Conservation (phyloP, 441 rosid species). For the Gossypium davidsonii region DNA sequence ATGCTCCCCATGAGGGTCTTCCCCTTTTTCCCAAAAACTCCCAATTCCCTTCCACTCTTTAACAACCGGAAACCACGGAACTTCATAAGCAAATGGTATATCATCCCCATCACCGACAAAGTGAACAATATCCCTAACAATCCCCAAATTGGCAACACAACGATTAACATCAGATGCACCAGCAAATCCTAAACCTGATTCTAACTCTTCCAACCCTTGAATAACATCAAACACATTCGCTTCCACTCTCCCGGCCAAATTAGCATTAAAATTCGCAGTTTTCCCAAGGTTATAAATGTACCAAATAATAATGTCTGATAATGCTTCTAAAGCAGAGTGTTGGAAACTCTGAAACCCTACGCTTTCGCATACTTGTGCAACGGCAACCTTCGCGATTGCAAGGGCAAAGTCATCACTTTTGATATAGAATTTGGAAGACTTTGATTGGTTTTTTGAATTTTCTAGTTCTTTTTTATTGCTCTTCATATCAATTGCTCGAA, state of each 20-base stretch:
- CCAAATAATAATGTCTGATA: constrained; percentile 52
- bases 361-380: constrained; percentile 65
- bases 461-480: constrained; percentile 45
- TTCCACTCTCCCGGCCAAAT: constrained; percentile 61
- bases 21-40: constrained; percentile 50
- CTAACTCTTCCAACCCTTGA: constrained; percentile 72
- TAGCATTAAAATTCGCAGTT: constrained; percentile 47
- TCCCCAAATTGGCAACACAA: constrained; percentile 59
- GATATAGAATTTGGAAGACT: constrained; percentile 24
- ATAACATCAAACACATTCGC: constrained; percentile 62
- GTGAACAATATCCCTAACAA: constrained; percentile 54
- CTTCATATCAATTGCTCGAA: constrained; percentile 63
- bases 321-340: constrained; percentile 61
- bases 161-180: constrained; percentile 62
- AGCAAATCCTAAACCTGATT: constrained; percentile 46
- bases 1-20: constrained; percentile 62
- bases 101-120: constrained; percentile 51
- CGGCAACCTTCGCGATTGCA: constrained; percentile 59
- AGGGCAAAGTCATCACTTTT: constrained; percentile 43
- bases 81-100: constrained; percentile 54
- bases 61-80: constrained; percentile 58
- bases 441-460: constrained; percentile 20
- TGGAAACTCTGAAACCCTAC: constrained; percentile 74
- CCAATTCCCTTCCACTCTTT: constrained; percentile 45
- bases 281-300: constrained; percentile 55